These are phyloP conservation scores for Aspergillus sclerotialis DNA, from an alignment of 2,329 filamentous ascomycete species.

Conservation along the genomic window DNA sequence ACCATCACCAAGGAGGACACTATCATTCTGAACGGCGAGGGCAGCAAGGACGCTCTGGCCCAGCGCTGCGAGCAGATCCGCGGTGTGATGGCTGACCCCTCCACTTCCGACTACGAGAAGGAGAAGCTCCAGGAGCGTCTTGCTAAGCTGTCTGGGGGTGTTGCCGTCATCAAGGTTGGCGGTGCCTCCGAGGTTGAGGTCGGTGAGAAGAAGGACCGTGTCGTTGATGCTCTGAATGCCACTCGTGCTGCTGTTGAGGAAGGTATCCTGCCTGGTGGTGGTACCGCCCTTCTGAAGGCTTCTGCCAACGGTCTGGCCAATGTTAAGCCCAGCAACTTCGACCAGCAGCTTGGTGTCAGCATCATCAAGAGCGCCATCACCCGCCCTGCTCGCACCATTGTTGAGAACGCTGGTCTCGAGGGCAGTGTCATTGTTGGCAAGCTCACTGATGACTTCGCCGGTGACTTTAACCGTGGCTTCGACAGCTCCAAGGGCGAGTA, in stretches of 20 bases:
- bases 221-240: slow-evolving; percentile 95
- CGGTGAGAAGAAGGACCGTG: slow-evolving; percentile 99
- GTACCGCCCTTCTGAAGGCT: slow-evolving; percentile 96
- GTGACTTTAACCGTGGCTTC: slow-evolving; percentile 97
- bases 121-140: slow-evolving; percentile 99
- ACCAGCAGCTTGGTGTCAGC: slow-evolving; percentile 95
- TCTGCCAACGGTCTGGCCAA: slow-evolving; percentile 76
- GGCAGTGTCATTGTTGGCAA: slow-evolving; percentile 96
- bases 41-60: slow-evolving; percentile 84
- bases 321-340: slow-evolving; percentile 89
- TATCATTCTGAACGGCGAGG: slow-evolving; percentile 95
- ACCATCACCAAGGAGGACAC: slow-evolving; percentile 99
- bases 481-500: slow-evolving; percentile 96
- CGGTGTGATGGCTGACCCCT: slow-evolving; percentile 87
- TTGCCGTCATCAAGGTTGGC: slow-evolving; percentile 98
- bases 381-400: slow-evolving; percentile 85
- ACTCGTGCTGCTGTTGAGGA: slow-evolving; percentile 98
- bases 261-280: slow-evolving; percentile 97
- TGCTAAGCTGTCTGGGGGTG: slow-evolving; percentile 96
- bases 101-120: slow-evolving; percentile 98
- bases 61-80: slow-evolving; percentile 99
- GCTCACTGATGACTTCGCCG: slow-evolving; percentile 85
- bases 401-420: slow-evolving; percentile 96
- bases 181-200: slow-evolving; percentile 98
- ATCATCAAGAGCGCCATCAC: slow-evolving; percentile 99